Evolutionary conservation across 2,329 filamentous ascomycete genomes (phyloP).

Genomic region (Trichoderma pleuroti): DNA sequence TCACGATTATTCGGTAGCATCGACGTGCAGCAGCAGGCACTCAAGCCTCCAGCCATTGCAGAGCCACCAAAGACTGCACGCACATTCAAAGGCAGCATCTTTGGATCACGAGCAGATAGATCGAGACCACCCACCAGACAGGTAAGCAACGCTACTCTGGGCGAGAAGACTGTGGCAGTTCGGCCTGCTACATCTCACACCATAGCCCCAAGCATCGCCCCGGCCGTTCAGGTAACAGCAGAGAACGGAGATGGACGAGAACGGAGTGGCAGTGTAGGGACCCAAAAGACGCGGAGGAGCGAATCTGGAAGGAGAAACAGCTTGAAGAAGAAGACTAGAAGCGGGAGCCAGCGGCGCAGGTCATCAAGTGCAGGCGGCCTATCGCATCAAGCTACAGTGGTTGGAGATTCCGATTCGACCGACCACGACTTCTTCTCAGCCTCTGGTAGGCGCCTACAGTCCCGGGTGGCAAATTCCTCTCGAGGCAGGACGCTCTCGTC

Average conservation of each 20-base stretch:
- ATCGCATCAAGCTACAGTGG: conserved; percentile 41
- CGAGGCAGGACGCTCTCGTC: conserved; percentile 43
- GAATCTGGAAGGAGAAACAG: conserved; percentile 49
- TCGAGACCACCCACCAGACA: conserved; percentile 42
- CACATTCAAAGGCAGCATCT: conserved; percentile 72
- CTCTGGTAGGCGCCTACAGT: conserved; percentile 38
- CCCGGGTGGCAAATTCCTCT: conserved; percentile 40
- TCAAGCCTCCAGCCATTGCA: conserved; percentile 40
- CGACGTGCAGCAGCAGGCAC: conserved; percentile 41
- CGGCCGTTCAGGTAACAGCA: conserved; percentile 68
- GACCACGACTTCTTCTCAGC: conserved; percentile 44
- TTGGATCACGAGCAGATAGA: conserved; percentile 56
- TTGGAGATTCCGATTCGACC: conserved; percentile 49
- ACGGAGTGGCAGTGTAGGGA: conserved; percentile 34
- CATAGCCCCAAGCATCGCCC: conserved; percentile 47
- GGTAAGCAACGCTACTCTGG: conserved; percentile 33
- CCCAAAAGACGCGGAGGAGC: conserved; percentile 37
- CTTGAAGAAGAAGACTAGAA: conserved; percentile 52
- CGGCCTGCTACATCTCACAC: conserved; percentile 44
- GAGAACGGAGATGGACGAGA: conserved; percentile 49
- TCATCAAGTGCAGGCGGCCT: conserved; percentile 42
- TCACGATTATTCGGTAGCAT: conserved; percentile 68
- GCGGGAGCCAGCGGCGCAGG: conserved; percentile 45
- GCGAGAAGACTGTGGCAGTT: conserved; percentile 35
- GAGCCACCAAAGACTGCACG: conserved; percentile 66